Evolutionary conservation across 1,284 basidiomycete species (phyloP), one percentile per base, ranked within the genome.

Genomic region (Tilletia caries): DNA sequence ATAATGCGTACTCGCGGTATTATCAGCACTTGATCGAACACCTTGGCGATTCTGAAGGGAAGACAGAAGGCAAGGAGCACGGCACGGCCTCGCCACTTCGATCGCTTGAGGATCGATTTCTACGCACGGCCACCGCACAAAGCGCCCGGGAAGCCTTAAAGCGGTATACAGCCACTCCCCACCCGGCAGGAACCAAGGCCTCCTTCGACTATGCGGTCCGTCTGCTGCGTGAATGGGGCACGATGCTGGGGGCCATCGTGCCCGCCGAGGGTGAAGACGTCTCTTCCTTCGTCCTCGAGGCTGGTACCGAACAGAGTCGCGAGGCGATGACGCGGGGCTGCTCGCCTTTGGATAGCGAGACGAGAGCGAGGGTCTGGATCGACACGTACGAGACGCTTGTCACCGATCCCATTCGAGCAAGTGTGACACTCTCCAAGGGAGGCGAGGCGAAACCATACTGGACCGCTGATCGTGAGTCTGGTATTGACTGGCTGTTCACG

Each of bases 401-500:
- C 68, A 80, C 80, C 67, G 71, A 77, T 50, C 79, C 81, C 2
- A 69, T 79, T n/a, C 29, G 58, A 62, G 58, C 58, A 1, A 37
- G 58, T 34, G 3, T 62, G 58, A 62, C 29, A 18, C 58, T 50
- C 70, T 54, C 52, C 65, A 41, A 44, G 3, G 71, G 75, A 18
- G 79, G 77, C 0, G 80, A 79, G 80, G 74, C 73, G 23, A 79
- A 82, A 60, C 80, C 79, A 12, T 82, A 82, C 70, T 70, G 75
- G 20, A 76, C 77, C 20, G 73, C 70, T 32, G 68, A 78, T 58
- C 34, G 70, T 5, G 84, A 88, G 62, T 89, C 88, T 0, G 79
- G 83, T 18, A 79, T 86, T n/a, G 83, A 87, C 6, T n/a, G n/a
- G n/a, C n/a, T n/a, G n/a, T n/a, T n/a, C n/a, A n/a, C n/a, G n/a